Evolutionary conservation across 2,329 filamentous ascomycete genomes (phyloP).

Genomic region (Calycina marina): DNA sequence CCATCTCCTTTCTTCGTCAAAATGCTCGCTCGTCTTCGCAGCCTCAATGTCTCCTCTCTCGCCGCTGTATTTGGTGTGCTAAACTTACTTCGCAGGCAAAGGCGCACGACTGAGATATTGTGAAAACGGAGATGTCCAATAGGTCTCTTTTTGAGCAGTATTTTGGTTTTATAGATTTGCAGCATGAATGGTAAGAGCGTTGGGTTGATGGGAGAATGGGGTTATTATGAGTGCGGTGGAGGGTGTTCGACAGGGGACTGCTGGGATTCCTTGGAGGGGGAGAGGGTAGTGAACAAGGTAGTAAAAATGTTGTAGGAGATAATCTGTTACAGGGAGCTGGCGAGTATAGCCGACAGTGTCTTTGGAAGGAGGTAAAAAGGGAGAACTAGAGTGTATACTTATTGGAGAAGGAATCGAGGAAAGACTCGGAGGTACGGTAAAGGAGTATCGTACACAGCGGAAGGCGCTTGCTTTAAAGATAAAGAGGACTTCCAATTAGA

Average conservation of each 20-base stretch:
- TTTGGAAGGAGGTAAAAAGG: too few species aligned
- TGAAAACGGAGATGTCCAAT: conserved; percentile 58
- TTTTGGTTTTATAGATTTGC: conserved; percentile 47
- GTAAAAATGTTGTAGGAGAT: too few species aligned
- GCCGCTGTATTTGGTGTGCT: conserved; percentile 52
- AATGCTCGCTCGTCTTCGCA: conserved; percentile 38
- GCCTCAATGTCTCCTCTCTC: conserved; percentile 50
- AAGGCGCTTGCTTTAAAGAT: too few species aligned
- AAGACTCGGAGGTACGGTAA: too few species aligned
- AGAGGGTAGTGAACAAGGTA: too few species aligned
- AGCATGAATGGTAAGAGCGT: conserved; percentile 33
- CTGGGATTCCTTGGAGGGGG: too few species aligned
- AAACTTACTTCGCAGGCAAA: conserved; percentile 32
- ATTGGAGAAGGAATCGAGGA: too few species aligned
- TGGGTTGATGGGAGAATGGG: conserved; percentile 45
- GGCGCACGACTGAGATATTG: conserved; percentile 42
- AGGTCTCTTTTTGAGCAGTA: conserved; percentile 49
- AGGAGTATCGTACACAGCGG: too few species aligned
- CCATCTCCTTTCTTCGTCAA: conserved; percentile 65
- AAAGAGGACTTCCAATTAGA: too few species aligned
- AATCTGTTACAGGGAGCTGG: too few species aligned
- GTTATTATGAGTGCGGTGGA: conserved; percentile 47
- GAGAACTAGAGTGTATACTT: too few species aligned
- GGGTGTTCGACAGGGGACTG: conserved; percentile 49
- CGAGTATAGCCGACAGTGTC: too few species aligned